Evolutionary conservation across 345 rosid genomes (phyloP).

Genomic region (Rhodomyrtus tomentosa): DNA sequence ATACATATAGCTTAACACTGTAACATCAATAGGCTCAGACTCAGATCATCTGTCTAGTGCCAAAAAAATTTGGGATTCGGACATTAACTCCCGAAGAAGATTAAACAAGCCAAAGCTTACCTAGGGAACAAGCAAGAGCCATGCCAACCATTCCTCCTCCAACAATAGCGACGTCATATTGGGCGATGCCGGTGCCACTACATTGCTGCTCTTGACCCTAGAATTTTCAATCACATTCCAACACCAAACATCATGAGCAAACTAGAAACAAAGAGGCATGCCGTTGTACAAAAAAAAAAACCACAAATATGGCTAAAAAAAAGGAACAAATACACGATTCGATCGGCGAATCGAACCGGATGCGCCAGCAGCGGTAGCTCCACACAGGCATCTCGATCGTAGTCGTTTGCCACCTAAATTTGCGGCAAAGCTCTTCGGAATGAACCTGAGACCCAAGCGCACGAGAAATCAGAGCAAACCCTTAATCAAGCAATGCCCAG

Average conservation of each 20-base stretch:
- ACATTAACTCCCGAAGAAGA: not conserved
- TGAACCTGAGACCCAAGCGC: not conserved
- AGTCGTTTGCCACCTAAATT: not conserved
- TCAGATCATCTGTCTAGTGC: not conserved
- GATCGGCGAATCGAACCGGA: not conserved
- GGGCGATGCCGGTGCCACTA: not conserved
- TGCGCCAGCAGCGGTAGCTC: not conserved
- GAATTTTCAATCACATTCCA: not conserved
- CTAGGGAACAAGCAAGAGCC: conserved; percentile 89
- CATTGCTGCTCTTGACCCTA: conserved; percentile 12
- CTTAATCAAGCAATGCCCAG: not conserved
- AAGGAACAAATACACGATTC: not conserved
- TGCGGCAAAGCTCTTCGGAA: not conserved
- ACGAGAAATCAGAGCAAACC: not conserved
- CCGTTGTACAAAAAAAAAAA: not conserved
- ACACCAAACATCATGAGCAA: not conserved
- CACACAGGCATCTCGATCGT: not conserved
- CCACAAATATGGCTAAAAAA: not conserved
- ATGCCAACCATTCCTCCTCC: conserved; percentile 99
- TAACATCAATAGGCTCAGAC: not conserved
- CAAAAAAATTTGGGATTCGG: not conserved
- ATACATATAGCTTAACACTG: not conserved
- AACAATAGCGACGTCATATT: conserved; percentile 68
- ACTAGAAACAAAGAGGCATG: not conserved
- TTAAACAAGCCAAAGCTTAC: conserved; percentile 17